Percentiles rank a stretch among this genome's conserved stretches.
phyloP scores from a whole-genome alignment of 2,329 filamentous ascomycete species.

The Apiospora koreana region DNA sequence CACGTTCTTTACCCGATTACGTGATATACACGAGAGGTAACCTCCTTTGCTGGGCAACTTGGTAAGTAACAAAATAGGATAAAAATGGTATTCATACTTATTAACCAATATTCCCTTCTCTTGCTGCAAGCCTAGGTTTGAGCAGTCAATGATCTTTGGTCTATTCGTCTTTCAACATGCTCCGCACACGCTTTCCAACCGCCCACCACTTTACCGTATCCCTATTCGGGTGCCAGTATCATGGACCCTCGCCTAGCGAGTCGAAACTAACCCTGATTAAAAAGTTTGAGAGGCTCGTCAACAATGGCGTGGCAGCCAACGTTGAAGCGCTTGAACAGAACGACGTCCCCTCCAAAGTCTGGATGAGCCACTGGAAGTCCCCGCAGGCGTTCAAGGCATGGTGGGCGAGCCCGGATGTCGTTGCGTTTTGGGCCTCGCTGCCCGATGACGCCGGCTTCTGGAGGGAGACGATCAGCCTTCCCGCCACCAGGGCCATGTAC shows the following conservation, averaged over 20 bases:
- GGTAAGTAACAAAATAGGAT: no score
- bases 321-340: not conserved
- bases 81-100: no score
- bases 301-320: not conserved
- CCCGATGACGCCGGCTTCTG: slow-evolving; percentile 4
- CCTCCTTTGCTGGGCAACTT: no score
- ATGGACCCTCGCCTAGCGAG: not conserved
- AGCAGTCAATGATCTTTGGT: no score
- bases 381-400: slow-evolving; percentile 5
- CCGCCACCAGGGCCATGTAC: not conserved
- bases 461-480: slow-evolving; percentile 2
- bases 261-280: not conserved
- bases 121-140: no score
- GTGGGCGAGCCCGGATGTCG: not conserved
- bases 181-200: not conserved
- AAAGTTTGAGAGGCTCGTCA: not conserved
- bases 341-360: not conserved
- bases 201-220: not conserved
- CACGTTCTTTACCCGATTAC: no score
- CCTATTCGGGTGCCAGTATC: slow-evolving; percentile 1
- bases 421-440: not conserved
- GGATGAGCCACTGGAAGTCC: slow-evolving; percentile 1
- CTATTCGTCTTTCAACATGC: not conserved
- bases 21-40: no score
- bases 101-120: not conserved